Base-by-base conservation (phyloP, 2,329 filamentous ascomycete species). In the Aspergillus viridinutans region DNA sequence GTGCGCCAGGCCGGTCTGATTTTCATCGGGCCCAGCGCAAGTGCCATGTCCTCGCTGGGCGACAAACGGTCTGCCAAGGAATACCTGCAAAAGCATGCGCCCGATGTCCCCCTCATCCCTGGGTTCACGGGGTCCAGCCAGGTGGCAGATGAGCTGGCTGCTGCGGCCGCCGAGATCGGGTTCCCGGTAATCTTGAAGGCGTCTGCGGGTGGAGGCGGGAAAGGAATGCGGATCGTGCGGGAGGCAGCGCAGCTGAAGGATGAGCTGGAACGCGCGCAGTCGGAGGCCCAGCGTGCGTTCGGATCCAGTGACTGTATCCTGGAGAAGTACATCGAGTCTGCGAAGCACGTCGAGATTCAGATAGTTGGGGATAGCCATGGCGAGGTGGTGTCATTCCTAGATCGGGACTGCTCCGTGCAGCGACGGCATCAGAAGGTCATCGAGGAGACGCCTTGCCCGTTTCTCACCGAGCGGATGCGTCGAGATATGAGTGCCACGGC, bases 331-430 rank as follows among this genome's bases (percentile, higher is more conserved):
- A 67, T 81, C 21, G 64, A 76, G 38, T 63, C 64, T 4, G 73
- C 72, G 7, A 72, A 76, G 9, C 80, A 83, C 52, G 71, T 83
- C 26, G 80, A 83, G 58, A 74, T 82, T 0, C 81, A 83, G 57
- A 74, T 83, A 3, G 49, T 82, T 2, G 80, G 80, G 3, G 75
- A 82, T 20, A 52, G 40, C 0, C 56, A 58, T 43, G 61, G 61
- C 5, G 53, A 58, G 9, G 57, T 60, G 73, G 78, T 3, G 54
- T 64, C 2, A 0, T 61, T 62, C n/a, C 57, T 59, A 4, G 80
- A 83, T 51, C 69, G 81, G 8, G 81, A 83, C 40, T 83, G 81
- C 57, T 81, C 79, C 4, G 63, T 83, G 2, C 80, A 83, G 51
- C 65, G 81, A 5, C 70, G 80, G 1, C 76, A 83, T 57, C 80